Evolutionary conservation across 805 yeast species (phyloP).

Genomic region (Hanseniaspora pseudoguilliermondii): DNA sequence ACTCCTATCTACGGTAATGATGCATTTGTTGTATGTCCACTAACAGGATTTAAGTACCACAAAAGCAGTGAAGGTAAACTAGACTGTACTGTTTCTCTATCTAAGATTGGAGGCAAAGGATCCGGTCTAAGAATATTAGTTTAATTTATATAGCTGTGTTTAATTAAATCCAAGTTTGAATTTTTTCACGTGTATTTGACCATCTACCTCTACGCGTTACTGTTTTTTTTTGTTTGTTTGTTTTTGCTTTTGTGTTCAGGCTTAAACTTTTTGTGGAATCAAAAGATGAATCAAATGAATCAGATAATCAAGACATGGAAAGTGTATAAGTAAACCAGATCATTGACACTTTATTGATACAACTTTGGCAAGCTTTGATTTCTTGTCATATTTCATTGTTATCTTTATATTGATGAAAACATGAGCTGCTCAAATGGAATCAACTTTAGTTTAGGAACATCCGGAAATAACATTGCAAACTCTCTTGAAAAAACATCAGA

Average conservation of each 20-base stretch:
- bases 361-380: too few relatives aligned
- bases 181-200: neutral
- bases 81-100: slow-evolving; percentile 62
- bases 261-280: neutral
- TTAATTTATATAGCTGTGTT: neutral
- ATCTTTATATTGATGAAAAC: too few relatives aligned
- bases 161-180: neutral
- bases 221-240: neutral
- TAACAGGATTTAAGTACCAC: slow-evolving; percentile 83
- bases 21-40: slow-evolving; percentile 57
- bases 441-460: slow-evolving; percentile 26
- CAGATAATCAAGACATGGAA: too few relatives aligned
- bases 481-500: neutral
- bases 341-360: too few relatives aligned
- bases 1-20: slow-evolving; percentile 81
- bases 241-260: neutral
- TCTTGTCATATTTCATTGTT: too few relatives aligned
- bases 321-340: too few relatives aligned
- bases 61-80: slow-evolving; percentile 63
- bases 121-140: slow-evolving; percentile 59
- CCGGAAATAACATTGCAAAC: slow-evolving; percentile 6
- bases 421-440: slow-evolving; percentile 17
- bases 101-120: slow-evolving; percentile 80
- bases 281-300: neutral
- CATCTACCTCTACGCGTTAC: neutral